phyloP scores from a whole-genome alignment of 495 filamentous ascomycete species.

The Lophiostoma macrostomum region DNA sequence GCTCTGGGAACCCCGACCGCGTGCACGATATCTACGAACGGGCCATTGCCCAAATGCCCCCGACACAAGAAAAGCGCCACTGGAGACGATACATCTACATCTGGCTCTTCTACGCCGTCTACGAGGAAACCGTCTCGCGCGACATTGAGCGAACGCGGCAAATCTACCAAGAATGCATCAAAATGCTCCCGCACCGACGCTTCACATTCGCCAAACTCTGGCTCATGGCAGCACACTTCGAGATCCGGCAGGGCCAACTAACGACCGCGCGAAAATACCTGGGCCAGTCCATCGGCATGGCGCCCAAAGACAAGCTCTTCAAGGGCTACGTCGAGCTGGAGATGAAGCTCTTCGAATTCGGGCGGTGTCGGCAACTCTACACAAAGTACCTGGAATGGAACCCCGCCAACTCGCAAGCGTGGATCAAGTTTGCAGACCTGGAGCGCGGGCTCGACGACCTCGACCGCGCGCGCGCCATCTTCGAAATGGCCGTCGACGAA shows the following conservation, averaged over 20 bases:
- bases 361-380: conserved; percentile 83
- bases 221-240: conserved; percentile 90
- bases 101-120: conserved; percentile 95
- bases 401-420: conserved; percentile 80
- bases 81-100: conserved; percentile 97
- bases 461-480: conserved; percentile 84
- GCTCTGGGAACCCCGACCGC: conserved; percentile 70
- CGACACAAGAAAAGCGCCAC: conserved; percentile 93
- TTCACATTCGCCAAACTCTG: conserved; percentile 98
- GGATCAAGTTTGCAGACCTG: conserved; percentile 92
- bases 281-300: conserved; percentile 86
- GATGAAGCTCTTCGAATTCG: conserved; percentile 86
- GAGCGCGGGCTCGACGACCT: conserved; percentile 87
- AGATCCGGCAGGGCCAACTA: conserved; percentile 81
- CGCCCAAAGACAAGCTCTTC: conserved; percentile 93
- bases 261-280: conserved; percentile 78
- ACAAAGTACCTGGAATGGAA: conserved; percentile 93
- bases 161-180: conserved; percentile 85
- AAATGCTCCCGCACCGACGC: conserved; percentile 87
- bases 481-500: conserved; percentile 84
- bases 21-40: conserved; percentile 93
- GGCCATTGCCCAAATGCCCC: conserved; percentile 93
- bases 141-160: conserved; percentile 79
- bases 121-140: conserved; percentile 82
- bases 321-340: conserved; percentile 90